These are phyloP conservation scores for Penicillium dipodomyicola DNA, from an alignment of 495 filamentous ascomycete species.

Conservation along the genomic window DNA sequence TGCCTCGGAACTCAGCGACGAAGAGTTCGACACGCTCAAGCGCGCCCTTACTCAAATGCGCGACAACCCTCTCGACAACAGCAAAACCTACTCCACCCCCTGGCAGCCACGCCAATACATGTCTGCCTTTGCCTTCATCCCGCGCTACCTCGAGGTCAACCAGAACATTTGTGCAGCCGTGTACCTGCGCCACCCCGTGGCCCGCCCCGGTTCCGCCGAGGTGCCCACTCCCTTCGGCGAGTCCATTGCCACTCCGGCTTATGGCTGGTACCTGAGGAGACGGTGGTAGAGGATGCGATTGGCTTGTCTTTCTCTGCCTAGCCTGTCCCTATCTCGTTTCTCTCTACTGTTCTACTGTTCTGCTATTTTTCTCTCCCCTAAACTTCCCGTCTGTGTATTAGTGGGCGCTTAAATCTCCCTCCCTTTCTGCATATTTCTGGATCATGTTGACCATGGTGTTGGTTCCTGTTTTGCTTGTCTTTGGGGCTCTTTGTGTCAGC, in stretches of 20 bases:
- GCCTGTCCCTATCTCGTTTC: conserved; percentile 17
- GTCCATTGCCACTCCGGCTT: conserved; percentile 68
- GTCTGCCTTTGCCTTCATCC: conserved; percentile 90
- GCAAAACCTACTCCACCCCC: conserved; percentile 85
- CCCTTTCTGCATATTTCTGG: conserved; percentile 32
- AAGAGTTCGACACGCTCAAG: conserved; percentile 43
- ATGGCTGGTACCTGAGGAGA: conserved; percentile 90
- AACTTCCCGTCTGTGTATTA: conserved; percentile 40
- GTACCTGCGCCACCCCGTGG: conserved; percentile 92
- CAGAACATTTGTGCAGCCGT: conserved; percentile 93
- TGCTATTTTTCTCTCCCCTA: conserved; percentile 9
- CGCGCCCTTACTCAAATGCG: conserved; percentile 53
- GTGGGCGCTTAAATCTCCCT: conserved; percentile 32
- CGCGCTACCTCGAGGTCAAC: conserved; percentile 94
- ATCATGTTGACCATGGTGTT: conserved; percentile 36
- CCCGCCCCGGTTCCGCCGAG: conserved; percentile 80
- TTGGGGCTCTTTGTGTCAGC: conserved; percentile 14
- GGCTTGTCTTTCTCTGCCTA: conserved; percentile 9
- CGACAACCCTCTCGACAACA: conserved; percentile 71
- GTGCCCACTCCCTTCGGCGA: conserved; percentile 80
- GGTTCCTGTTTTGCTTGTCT: conserved; percentile 27
- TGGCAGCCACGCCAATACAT: conserved; percentile 89
- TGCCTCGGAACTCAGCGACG: conserved; percentile 38
- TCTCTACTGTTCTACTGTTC: conserved; percentile 19
- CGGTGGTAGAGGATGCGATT: conserved; percentile 51